These are phyloP conservation scores for Sphenostylis stenocarpa DNA, from an alignment of 306 rosid genomes.

Conservation along the genomic window DNA sequence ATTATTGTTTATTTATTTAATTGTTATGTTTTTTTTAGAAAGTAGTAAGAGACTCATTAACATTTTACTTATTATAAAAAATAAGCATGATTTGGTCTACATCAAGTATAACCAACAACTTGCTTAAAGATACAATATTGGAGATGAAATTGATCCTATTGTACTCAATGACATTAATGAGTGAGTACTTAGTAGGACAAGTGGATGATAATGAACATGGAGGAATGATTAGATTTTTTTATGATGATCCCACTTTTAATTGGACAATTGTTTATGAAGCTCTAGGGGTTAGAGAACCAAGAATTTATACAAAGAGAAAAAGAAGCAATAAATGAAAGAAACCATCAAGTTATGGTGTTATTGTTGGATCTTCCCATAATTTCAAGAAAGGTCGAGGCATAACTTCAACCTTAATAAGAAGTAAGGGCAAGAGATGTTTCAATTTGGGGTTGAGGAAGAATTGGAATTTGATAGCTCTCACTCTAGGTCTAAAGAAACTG, in stretches of 20 bases:
- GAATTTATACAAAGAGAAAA: background rate
- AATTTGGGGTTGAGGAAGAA: background rate
- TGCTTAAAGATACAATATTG: too few relatives aligned
- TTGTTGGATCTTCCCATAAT: background rate
- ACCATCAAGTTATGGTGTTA: background rate
- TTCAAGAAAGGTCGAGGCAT: background rate
- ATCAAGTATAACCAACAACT: too few relatives aligned
- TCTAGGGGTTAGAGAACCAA: background rate
- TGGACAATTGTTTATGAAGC: background rate
- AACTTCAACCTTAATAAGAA: too few relatives aligned
- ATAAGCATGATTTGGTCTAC: too few relatives aligned
- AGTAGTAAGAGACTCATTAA: too few relatives aligned
- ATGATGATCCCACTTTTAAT: background rate
- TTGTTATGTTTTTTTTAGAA: too few relatives aligned
- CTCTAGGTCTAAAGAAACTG: too few relatives aligned
- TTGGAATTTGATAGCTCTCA: background rate
- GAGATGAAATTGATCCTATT: too few relatives aligned
- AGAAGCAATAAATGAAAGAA: background rate
- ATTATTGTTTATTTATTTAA: too few relatives aligned
- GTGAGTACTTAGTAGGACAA: too few relatives aligned
- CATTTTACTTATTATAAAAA: too few relatives aligned
- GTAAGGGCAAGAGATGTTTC: background rate
- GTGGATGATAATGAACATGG: background rate
- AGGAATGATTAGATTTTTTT: background rate
- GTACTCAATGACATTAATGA: too few relatives aligned